Conservation (phyloP, 352 stramenopile genomes). For the Phytophthora crassamura region DNA sequence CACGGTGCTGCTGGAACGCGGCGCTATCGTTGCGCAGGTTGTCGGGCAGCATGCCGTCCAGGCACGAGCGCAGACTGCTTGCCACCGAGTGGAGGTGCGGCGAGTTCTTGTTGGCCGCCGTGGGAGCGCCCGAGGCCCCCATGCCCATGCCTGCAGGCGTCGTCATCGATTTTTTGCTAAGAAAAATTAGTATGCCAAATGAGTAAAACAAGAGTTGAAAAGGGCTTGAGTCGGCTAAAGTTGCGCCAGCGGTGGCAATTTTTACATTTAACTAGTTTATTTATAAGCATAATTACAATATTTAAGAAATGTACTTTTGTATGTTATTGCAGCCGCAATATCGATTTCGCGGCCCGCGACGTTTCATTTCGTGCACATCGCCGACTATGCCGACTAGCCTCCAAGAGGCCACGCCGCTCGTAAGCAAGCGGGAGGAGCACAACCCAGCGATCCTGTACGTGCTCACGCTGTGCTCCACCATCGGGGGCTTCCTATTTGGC, state of each 20-base stretch:
- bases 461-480: constrained; percentile 73
- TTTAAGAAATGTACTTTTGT: too few relatives aligned
- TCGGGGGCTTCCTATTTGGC: constrained; percentile 83
- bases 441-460: constrained; percentile 55
- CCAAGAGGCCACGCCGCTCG: constrained; percentile 22
- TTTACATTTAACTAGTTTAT: too few relatives aligned
- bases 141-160: constrained; percentile 8
- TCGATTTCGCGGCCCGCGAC: too few relatives aligned
- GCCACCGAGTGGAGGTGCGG: constrained; percentile 84
- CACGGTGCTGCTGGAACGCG: constrained; percentile 80
- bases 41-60: constrained; percentile 89
- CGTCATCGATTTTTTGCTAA: too few relatives aligned
- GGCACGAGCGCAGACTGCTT: constrained; percentile 80
- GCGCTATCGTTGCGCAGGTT: constrained; percentile 80
- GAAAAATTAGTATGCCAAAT: neutral
- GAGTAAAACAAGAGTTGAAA: neutral
- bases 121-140: constrained; percentile 3
- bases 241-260: too few relatives aligned
- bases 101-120: constrained; percentile 61
- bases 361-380: too few relatives aligned
- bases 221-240: too few relatives aligned
- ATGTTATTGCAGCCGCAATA: too few relatives aligned
- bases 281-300: too few relatives aligned
- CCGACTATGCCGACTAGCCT: too few relatives aligned
- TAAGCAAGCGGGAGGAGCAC: neutral